Evolutionary conservation across 2,329 filamentous ascomycete species (phyloP), one percentile per base, ranked within the genome.

Genomic region (Plectosphaerella cucumerina): DNA sequence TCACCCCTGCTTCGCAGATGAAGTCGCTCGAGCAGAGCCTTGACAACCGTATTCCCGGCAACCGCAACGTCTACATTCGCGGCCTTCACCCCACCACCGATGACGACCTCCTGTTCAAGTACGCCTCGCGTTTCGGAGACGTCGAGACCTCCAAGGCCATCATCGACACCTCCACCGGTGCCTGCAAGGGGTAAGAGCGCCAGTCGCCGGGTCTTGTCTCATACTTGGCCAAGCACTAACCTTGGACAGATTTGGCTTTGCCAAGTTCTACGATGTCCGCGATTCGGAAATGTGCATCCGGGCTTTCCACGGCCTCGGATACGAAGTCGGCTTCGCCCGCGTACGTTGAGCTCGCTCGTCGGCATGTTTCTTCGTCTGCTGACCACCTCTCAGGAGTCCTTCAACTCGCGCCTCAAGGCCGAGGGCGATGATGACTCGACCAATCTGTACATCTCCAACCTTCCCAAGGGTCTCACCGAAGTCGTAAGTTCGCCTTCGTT

Each of bases 71-170:
- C 58, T 99, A 99, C 75, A 97, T 99, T 57, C 90, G 94, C 54
- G 95, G 95, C 17, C 86, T 99, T 56, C 89, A 96, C 57, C 93
- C 94, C 0, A 93, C 95, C 61, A 99, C 93, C 1, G 94, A 95
- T 46, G 94, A 99, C 63, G 89, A 95, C 47, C 86, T 95, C 65
- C 76, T 99, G 17, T 81, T 88, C 60, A 78, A 79, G 42, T 97
- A 94, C 72, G 87, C 93, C 42, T 78, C 83, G 59, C 89, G 93
- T 47, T 99, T 97, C 65, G 95, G 94, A 41, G 85, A 87, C 54
- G 94, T 99, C 52, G 90, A 96, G 72, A 96, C 92, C 58, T 97
- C 91, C 64, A 99, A 99, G 78, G 94, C 95, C 14, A 99, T 99
- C 72, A 96, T 99, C 63, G 95, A 99, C 72, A 87, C 92, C 48